Evolutionary conservation across 495 filamentous ascomycete species (phyloP).

Genomic region (Aspergillus hancockii): DNA sequence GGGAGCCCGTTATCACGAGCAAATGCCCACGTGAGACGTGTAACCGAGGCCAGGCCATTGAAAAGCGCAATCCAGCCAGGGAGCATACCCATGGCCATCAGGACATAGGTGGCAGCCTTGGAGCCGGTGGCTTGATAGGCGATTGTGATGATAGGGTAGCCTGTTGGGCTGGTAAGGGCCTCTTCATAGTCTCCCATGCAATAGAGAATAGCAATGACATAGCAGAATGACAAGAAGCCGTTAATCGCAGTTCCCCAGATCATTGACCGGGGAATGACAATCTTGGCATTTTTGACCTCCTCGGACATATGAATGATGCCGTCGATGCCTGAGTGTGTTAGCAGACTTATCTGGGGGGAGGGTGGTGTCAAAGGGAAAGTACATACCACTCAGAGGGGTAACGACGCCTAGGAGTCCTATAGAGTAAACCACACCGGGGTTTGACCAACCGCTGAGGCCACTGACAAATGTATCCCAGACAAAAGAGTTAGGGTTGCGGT

Average conservation of each 20-base stretch:
- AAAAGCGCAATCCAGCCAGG: slow-evolving; percentile 48
- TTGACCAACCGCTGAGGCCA: slow-evolving; percentile 44
- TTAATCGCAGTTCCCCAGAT: slow-evolving; percentile 43
- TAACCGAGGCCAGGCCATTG: slow-evolving; percentile 41
- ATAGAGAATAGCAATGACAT: slow-evolving; percentile 42
- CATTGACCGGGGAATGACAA: slow-evolving; percentile 40
- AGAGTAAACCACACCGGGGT: slow-evolving; percentile 41
- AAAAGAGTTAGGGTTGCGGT: slow-evolving; percentile 41
- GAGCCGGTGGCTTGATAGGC: slow-evolving; percentile 50
- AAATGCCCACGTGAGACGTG: slow-evolving; percentile 57
- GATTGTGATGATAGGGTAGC: slow-evolving; percentile 56
- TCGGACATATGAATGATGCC: slow-evolving; percentile 42
- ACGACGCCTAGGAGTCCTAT: slow-evolving; percentile 39
- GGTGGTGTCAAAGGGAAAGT: background rate
- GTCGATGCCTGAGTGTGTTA: slow-evolving; percentile 27
- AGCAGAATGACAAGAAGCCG: slow-evolving; percentile 41
- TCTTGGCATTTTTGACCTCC: slow-evolving; percentile 47
- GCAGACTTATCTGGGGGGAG: background rate
- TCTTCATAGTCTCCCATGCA: slow-evolving; percentile 43
- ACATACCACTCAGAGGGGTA: slow-evolving; percentile 30
- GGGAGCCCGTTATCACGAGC: slow-evolving; percentile 54
- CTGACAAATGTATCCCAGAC: slow-evolving; percentile 47
- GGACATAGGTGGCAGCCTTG: slow-evolving; percentile 39
- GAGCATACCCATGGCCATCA: slow-evolving; percentile 42
- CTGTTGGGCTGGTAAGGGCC: slow-evolving; percentile 38